phyloP scores from a whole-genome alignment of 2,329 filamentous ascomycete species.

The Cladosporium sp. region DNA sequence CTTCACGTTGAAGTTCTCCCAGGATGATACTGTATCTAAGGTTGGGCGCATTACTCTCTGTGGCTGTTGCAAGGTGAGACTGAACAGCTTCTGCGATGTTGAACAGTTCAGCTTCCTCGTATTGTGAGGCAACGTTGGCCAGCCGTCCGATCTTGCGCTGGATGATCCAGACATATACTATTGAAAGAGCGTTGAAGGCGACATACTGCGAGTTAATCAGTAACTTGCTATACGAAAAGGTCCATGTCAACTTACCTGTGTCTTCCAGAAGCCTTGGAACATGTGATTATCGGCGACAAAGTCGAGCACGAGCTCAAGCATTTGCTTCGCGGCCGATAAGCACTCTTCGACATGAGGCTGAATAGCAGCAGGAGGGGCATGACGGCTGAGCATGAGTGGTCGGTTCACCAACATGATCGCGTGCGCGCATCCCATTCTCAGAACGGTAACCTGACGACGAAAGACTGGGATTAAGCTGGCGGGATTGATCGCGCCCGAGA shows the following conservation, averaged over 20 bases:
- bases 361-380: slow-evolving; percentile 28
- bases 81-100: slow-evolving; percentile 51
- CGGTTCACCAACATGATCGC: slow-evolving; percentile 59
- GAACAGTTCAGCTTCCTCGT: slow-evolving; percentile 37
- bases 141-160: slow-evolving; percentile 38
- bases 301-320: slow-evolving; percentile 47
- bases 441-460: slow-evolving; percentile 54
- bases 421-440: slow-evolving; percentile 57
- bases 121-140: slow-evolving; percentile 18
- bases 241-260: not conserved
- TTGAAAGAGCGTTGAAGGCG: slow-evolving; percentile 55
- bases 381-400: slow-evolving; percentile 50
- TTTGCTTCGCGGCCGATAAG: slow-evolving; percentile 49
- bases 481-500: slow-evolving; percentile 46
- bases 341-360: slow-evolving; percentile 46
- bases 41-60: slow-evolving; percentile 45
- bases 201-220: slow-evolving; percentile 46
- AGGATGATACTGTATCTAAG: slow-evolving; percentile 55
- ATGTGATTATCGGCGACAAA: slow-evolving; percentile 43
- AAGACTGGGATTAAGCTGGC: slow-evolving; percentile 52
- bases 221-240: too few relatives aligned
- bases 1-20: slow-evolving; percentile 52
- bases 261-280: slow-evolving; percentile 55
- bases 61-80: slow-evolving; percentile 44
- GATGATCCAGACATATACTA: slow-evolving; percentile 57